phyloP scores from a whole-genome alignment of 2,329 filamentous ascomycete species.

The Clonostachys byssicola region DNA sequence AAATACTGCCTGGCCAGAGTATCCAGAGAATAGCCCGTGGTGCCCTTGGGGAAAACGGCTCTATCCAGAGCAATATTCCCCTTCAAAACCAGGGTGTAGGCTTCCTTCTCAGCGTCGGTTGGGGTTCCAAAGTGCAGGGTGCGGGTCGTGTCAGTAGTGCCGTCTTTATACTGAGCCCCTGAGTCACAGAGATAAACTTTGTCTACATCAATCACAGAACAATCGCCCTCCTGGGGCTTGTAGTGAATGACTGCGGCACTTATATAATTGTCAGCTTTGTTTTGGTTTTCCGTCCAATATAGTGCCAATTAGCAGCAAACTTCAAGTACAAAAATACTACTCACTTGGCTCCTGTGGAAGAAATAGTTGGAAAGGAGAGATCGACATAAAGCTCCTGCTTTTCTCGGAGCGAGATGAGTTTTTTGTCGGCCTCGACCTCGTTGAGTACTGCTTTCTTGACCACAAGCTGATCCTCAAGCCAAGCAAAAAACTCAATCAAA shows the following conservation, averaged over 20 bases:
- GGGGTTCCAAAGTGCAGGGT: conserved; percentile 90
- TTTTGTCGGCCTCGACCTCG: conserved; percentile 88
- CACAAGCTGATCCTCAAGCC: conserved; percentile 86
- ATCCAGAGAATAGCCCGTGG: conserved; percentile 89
- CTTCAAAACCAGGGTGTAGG: conserved; percentile 92
- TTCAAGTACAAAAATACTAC: conserved; percentile 13
- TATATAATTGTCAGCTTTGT: neutral
- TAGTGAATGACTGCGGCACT: conserved; percentile 97
- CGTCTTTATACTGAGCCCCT: conserved; percentile 92
- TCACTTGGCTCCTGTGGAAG: conserved; percentile 77
- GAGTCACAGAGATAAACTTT: conserved; percentile 95
- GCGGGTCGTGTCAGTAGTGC: conserved; percentile 92
- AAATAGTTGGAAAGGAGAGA: conserved; percentile 93
- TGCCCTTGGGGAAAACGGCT: conserved; percentile 89
- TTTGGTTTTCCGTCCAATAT: neutral
- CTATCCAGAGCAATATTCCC: conserved; percentile 86
- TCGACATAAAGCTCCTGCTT: conserved; percentile 75
- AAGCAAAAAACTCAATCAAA: conserved; percentile 88
- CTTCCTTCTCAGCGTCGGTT: conserved; percentile 76
- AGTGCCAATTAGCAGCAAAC: too few species aligned
- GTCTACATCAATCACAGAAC: conserved; percentile 77
- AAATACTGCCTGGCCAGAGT: conserved; percentile 83
- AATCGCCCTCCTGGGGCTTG: conserved; percentile 78
- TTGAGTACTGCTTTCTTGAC: conserved; percentile 71
- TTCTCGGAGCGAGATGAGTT: conserved; percentile 72